Base-by-base conservation (phyloP, 306 rosid species). In the Pyrus communis region DNA sequence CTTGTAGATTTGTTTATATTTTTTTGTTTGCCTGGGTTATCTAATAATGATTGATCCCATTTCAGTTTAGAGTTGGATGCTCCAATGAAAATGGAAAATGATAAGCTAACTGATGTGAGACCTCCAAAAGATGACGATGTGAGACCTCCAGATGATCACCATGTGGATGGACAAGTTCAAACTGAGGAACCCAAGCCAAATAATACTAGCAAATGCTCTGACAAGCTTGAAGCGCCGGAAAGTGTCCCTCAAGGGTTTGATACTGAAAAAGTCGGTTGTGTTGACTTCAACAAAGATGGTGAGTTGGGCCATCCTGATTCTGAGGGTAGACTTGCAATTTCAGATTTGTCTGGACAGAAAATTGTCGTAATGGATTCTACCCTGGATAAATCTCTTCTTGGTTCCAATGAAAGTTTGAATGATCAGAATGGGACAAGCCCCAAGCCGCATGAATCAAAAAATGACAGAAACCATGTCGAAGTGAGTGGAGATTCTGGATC, bases 31-130 rank as follows among this genome's bases (percentile, higher is more conserved):
- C 73, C 58, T 54, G 9, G 57, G n/a, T 66, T 76, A 76, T 77
- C 77, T 88, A 72, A 87, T 71, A 65, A 69, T 31, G 69, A 77
- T 68, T 84, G 76, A 75, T 78, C 81, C 65, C 40, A 55, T 95
- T 90, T 86, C 89, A 95, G 99, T 86, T 82, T 95, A 74, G 97
- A 95, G 78, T 83, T 79, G 81, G 97, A 84, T 78, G 75, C 88
- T 45, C 84, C 82, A 9, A 87, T 83, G 73, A 73, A 30, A 25
- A 69, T 42, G 46, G 71, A 74, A 73, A 88, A 80, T 70, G 51
- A 77, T 70, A 59, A 55, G 55, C 77, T 74, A 17, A 71, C 60
- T 33, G 71, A 75, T 75, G 74, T 21, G 23, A 72, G 69, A 58
- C 68, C 76, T 69, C 75, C 76, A 72, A 81, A 81, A 19, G 61